Evolutionary conservation across 805 yeast species (phyloP).

Genomic region (Wickerhamomyces bisporus): DNA sequence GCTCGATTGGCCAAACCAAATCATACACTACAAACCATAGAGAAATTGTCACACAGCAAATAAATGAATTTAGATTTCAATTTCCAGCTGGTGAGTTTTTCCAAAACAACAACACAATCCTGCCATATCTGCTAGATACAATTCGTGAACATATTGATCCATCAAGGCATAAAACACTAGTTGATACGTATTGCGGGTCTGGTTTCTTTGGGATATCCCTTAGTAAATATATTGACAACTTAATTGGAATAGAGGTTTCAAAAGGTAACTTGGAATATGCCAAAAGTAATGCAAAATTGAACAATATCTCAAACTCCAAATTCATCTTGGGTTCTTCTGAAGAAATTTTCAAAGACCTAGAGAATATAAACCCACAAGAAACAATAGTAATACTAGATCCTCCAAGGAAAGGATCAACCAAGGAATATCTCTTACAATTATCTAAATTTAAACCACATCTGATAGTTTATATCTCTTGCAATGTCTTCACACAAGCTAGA

Average conservation of each 20-base stretch:
- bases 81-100: slow-evolving; percentile 96
- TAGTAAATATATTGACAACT: slow-evolving; percentile 63
- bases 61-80: slow-evolving; percentile 67
- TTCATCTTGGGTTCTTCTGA: slow-evolving; percentile 92
- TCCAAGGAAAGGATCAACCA: slow-evolving; percentile 94
- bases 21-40: slow-evolving; percentile 72
- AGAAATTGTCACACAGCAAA: slow-evolving; percentile 68
- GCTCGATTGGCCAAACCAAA: slow-evolving; percentile 39
- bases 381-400: slow-evolving; percentile 93
- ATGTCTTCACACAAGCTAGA: slow-evolving; percentile 97
- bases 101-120: slow-evolving; percentile 90
- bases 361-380: slow-evolving; percentile 48
- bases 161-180: slow-evolving; percentile 50
- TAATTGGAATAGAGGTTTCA: slow-evolving; percentile 90
- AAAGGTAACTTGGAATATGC: slow-evolving; percentile 89
- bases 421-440: slow-evolving; percentile 73
- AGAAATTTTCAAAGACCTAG: slow-evolving; percentile 61
- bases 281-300: slow-evolving; percentile 64
- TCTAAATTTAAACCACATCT: slow-evolving; percentile 77
- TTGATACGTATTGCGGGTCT: slow-evolving; percentile 97
- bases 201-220: slow-evolving; percentile 88
- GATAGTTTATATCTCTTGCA: slow-evolving; percentile 88
- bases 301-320: slow-evolving; percentile 65
- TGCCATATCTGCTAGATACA: slow-evolving; percentile 75
- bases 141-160: slow-evolving; percentile 61